Conservation (phyloP, 805 yeast species). For the Peterozyma xylosa region DNA sequence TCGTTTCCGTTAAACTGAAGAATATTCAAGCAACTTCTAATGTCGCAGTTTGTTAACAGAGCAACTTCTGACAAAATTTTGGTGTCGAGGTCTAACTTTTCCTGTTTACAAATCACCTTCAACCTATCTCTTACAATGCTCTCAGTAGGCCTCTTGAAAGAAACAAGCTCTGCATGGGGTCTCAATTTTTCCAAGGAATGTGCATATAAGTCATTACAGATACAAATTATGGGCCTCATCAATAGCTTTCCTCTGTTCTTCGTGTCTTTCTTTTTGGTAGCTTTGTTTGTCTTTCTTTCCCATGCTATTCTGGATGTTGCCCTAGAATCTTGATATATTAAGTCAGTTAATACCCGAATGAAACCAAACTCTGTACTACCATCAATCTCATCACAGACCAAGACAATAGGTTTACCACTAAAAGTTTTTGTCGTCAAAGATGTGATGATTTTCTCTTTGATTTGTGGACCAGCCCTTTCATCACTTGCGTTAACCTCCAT, state of each 20-base stretch:
- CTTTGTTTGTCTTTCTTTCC: slow-evolving; percentile 16
- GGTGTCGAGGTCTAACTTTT: slow-evolving; percentile 39
- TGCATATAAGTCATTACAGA: slow-evolving; percentile 83
- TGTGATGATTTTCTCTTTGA: slow-evolving; percentile 48
- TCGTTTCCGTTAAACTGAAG: slow-evolving; percentile 55
- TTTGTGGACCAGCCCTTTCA: slow-evolving; percentile 55
- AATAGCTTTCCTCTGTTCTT: slow-evolving; percentile 36
- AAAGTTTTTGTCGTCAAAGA: slow-evolving; percentile 62
- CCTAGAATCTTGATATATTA: slow-evolving; percentile 49
- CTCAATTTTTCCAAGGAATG: slow-evolving; percentile 69
- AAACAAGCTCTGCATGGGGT: slow-evolving; percentile 63
- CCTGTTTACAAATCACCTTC: slow-evolving; percentile 46
- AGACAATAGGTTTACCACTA: slow-evolving; percentile 68
- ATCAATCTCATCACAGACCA: slow-evolving; percentile 88
- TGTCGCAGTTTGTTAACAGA: slow-evolving; percentile 69
- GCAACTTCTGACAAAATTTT: slow-evolving; percentile 58
- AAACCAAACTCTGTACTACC: slow-evolving; percentile 65
- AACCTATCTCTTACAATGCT: slow-evolving; percentile 37
- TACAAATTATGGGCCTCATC: slow-evolving; percentile 80
- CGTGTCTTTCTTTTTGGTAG: slow-evolving; percentile 17
- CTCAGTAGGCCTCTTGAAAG: slow-evolving; percentile 53
- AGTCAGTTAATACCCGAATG: slow-evolving; percentile 47
- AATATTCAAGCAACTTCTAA: slow-evolving; percentile 78
- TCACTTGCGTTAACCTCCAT: slow-evolving; percentile 86
- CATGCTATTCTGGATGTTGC: slow-evolving; percentile 31